A percentile compares a stretch with the other conserved stretches of the same genome.
Conservation (phyloP, 176 grass and related monocot species). For the Rhynchospora breviuscula region DNA sequence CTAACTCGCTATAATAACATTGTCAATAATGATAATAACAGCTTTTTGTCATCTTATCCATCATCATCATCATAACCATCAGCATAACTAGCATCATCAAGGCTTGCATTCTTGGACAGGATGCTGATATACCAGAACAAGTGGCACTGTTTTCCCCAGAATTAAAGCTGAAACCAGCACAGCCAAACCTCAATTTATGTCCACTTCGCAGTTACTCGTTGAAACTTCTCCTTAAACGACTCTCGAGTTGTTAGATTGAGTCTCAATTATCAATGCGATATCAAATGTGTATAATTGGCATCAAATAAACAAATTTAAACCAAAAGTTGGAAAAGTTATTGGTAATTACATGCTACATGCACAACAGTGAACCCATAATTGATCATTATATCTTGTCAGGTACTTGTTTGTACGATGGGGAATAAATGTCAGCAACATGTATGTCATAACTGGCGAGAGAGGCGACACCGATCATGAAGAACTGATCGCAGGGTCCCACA, state of each 20-base stretch:
- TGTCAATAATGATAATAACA: not conserved
- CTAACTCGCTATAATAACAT: not conserved
- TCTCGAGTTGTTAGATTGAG: too few relatives aligned
- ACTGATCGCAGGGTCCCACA: constrained; percentile 72
- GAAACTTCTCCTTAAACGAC: not conserved
- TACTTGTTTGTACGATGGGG: constrained; percentile 94
- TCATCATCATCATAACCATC: constrained; percentile 11
- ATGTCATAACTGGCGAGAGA: constrained; percentile 58
- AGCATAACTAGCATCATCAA: not conserved
- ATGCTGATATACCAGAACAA: not conserved
- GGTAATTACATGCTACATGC: not conserved
- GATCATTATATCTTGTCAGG: constrained; percentile 32
- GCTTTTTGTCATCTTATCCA: not conserved
- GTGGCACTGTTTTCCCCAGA: not conserved
- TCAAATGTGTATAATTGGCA: not conserved
- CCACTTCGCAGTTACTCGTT: not conserved
- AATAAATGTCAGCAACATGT: constrained; percentile 74
- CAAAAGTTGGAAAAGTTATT: not conserved
- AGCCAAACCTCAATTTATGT: not conserved
- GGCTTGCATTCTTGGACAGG: not conserved
- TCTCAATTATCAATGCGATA: not conserved
- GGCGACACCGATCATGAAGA: constrained; percentile 79
- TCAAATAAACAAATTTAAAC: not conserved
- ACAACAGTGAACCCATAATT: not conserved
- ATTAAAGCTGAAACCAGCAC: not conserved